A percentile compares a stretch with the other conserved stretches of the same genome.
These are phyloP conservation scores for Botrytis porri DNA, from an alignment of 2,329 filamentous ascomycete species.

Conservation along the genomic window DNA sequence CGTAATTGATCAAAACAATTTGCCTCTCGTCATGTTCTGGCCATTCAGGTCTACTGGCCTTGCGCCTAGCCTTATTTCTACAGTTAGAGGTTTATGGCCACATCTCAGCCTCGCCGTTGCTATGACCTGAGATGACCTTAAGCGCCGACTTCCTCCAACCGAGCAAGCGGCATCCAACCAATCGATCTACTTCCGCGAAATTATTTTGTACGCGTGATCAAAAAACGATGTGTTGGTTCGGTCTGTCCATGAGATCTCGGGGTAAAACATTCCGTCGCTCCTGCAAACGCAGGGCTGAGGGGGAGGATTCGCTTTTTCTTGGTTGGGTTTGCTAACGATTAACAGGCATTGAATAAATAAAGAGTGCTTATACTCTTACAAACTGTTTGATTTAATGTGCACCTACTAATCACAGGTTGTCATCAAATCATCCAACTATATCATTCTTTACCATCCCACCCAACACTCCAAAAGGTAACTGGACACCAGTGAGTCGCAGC, in stretches of 20 bases:
- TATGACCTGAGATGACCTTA: background rate
- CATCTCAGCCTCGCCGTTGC: slow-evolving; percentile 7
- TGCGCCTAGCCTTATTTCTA: background rate
- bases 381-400: background rate
- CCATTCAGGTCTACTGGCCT: background rate
- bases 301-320: slow-evolving; percentile 1
- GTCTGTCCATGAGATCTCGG: background rate
- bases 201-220: background rate
- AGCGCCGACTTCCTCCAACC: background rate
- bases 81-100: background rate
- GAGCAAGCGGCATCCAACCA: background rate
- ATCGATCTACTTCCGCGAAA: background rate
- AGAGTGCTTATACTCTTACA: background rate
- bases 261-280: background rate
- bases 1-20: background rate
- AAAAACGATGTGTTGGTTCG: background rate
- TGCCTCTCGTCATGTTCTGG: background rate
- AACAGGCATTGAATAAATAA: background rate
- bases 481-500: slow-evolving; percentile 5
- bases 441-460: background rate
- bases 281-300: background rate
- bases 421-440: background rate
- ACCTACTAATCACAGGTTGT: background rate
- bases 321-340: background rate
- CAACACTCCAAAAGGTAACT: background rate